Percentiles rank a stretch among this genome's conserved stretches.
phyloP scores from a whole-genome alignment of 176 grass and related monocot species.

The Triticum urartu region DNA sequence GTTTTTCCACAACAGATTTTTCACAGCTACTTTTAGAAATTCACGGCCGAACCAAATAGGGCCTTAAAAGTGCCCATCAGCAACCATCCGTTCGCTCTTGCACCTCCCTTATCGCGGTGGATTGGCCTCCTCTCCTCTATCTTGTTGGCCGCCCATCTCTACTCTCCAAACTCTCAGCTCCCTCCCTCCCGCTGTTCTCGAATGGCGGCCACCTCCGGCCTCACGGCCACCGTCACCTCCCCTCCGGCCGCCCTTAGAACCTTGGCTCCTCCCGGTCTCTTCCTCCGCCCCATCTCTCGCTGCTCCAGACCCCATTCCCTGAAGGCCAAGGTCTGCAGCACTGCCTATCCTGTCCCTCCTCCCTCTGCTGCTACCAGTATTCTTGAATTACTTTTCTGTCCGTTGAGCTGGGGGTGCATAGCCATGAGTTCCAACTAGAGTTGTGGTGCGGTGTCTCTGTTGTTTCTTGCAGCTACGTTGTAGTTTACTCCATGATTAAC shows the following conservation, averaged over 20 bases:
- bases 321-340: slow-evolving; percentile 50
- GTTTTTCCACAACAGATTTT: too few relatives aligned
- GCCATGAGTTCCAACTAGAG: not conserved
- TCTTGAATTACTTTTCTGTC: not conserved
- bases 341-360: not conserved
- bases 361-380: not conserved
- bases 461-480: not conserved
- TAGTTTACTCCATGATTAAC: not conserved
- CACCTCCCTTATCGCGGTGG: slow-evolving; percentile 18
- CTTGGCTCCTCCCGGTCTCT: not conserved
- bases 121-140: slow-evolving; percentile 1
- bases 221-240: slow-evolving; percentile 22
- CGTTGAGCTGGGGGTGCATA: not conserved
- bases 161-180: not conserved
- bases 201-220: slow-evolving; percentile 40
- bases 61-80: not conserved
- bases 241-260: slow-evolving; percentile 11
- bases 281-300: slow-evolving; percentile 36
- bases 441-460: not conserved
- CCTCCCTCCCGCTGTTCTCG: not conserved
- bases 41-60: too few relatives aligned
- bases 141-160: slow-evolving; percentile 27
- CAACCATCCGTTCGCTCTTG: not conserved
- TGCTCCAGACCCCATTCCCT: slow-evolving; percentile 38
- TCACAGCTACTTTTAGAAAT: too few relatives aligned